These are phyloP conservation scores for Rubia balearica DNA, from an alignment of 305 asterid genomes.

Conservation along the genomic window DNA sequence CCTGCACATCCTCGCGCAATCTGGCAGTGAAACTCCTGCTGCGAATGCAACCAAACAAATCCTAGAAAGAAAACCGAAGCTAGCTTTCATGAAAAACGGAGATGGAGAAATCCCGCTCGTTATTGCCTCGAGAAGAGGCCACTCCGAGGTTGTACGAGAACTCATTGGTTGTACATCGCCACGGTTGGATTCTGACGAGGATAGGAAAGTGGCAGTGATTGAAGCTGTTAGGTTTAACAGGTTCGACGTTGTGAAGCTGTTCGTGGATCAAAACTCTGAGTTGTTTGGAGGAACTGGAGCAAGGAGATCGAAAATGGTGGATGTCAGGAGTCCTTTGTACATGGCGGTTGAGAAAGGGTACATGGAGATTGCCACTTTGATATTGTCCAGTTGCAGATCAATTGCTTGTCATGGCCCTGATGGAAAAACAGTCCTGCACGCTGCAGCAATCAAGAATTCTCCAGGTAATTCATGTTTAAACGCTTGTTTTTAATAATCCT, in stretches of 20 bases:
- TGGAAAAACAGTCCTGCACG: background rate
- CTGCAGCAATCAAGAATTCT: background rate
- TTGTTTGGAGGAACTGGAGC: background rate
- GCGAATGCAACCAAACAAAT: background rate
- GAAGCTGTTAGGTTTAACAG: background rate
- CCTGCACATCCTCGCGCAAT: background rate
- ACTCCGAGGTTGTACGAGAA: background rate
- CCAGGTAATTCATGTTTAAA: background rate
- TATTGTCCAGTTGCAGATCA: background rate
- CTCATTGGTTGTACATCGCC: background rate
- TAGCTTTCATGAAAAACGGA: background rate
- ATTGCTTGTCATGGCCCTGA: background rate
- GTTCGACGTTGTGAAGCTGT: background rate
- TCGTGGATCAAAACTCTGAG: background rate
- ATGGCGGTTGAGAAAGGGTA: background rate
- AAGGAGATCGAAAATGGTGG: too few relatives aligned
- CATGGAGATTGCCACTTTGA: too few relatives aligned
- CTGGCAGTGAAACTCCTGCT: background rate
- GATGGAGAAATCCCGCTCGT: background rate
- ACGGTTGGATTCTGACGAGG: background rate
- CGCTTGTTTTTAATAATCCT: too few relatives aligned
- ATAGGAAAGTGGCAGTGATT: background rate
- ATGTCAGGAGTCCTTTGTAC: background rate
- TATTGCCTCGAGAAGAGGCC: background rate
- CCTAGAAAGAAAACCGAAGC: background rate